Percentiles rank a stretch among this genome's conserved stretches.
Conservation (phyloP, 371 early-diverging fungal species). For the Actinomucor elegans region DNA sequence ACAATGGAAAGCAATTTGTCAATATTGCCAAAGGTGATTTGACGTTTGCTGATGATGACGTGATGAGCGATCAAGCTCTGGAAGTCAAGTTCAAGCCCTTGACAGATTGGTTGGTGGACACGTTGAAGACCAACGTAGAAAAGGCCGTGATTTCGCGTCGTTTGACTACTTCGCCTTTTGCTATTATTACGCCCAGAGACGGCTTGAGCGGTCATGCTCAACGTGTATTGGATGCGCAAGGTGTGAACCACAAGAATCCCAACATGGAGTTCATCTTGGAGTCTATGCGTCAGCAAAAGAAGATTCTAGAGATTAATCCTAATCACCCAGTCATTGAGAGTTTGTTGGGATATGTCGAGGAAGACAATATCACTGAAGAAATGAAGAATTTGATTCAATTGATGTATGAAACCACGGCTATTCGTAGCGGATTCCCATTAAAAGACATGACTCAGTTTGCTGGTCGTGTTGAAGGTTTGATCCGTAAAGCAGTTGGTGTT, state of each 20-base stretch:
- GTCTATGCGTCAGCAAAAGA: slow-evolving; percentile 65
- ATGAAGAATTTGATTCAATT: slow-evolving; percentile 61
- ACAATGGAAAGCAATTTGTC: slow-evolving; percentile 78
- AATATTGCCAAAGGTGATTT: slow-evolving; percentile 85
- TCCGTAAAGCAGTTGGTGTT: slow-evolving; percentile 66
- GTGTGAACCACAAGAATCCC: slow-evolving; percentile 41
- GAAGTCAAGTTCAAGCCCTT: slow-evolving; percentile 67
- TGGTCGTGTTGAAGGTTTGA: slow-evolving; percentile 67
- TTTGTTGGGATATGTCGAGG: slow-evolving; percentile 53
- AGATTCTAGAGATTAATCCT: slow-evolving; percentile 88
- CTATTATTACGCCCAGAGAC: slow-evolving; percentile 69
- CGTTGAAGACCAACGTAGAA: slow-evolving; percentile 70
- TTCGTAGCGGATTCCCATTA: slow-evolving; percentile 75
- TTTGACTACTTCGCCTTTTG: slow-evolving; percentile 75
- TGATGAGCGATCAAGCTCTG: slow-evolving; percentile 43
- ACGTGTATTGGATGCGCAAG: slow-evolving; percentile 75
- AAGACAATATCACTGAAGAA: slow-evolving; percentile 46
- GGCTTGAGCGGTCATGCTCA: slow-evolving; percentile 90
- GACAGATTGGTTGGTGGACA: slow-evolving; percentile 62
- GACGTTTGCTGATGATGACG: slow-evolving; percentile 72
- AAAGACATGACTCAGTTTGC: slow-evolving; percentile 65
- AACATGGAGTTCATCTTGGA: slow-evolving; percentile 57
- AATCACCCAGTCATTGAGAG: slow-evolving; percentile 65
- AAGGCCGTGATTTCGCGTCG: slow-evolving; percentile 74
- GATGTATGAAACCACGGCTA: slow-evolving; percentile 76